Evolutionary conservation across 2,329 filamentous ascomycete genomes (phyloP), one percentile per base, ranked within the genome.

Genomic region (Penicillium sclerotigenum): DNA sequence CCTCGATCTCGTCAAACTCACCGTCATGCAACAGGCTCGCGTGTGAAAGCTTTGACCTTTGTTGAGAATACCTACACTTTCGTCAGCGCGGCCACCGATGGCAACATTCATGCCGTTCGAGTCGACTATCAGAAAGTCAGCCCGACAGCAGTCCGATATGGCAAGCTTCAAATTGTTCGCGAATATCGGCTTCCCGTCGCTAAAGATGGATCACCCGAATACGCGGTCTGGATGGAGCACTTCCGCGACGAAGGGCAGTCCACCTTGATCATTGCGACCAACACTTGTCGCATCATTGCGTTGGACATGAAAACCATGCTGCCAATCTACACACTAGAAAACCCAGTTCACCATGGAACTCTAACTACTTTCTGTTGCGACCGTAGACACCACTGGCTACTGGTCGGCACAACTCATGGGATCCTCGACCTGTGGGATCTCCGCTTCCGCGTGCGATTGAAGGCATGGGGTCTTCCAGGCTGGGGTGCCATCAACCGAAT

Each of bases 381-480:
- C 68, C 83, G 85, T 55, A 90, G 87, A 69, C 87, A 89, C 48
- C 91, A 94, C 68, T 99, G 94, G 94, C 79, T 99, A 3, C 82
- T 96, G 1, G 77, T 97, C 0, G 94, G 92, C 34, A 99, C 95
- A 0, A 90, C 91, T 0, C 92, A 97, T 70, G 94, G 95, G 34
- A 87, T 97, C 28, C 79, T 99, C 8, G 89, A 96, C 69, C 81
- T 99, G 1, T 99, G 94, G 94, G 94, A 99, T 73, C 80, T 99
- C 38, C 88, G 94, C n/a, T 99, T 99, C 80, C 88, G 86, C 62
- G 83, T 97, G 65, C 85, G 91, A 22, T 79, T 97, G 24, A 91
- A 90, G 71, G 89, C 87, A 14, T 97, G 92, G 91, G 91, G 91
- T 1, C 83, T 97, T 28, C 86, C 90, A 0, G 90, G 89, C 22